Evolutionary conservation across 306 rosid genomes (phyloP).

Genomic region (Parietaria judaica): DNA sequence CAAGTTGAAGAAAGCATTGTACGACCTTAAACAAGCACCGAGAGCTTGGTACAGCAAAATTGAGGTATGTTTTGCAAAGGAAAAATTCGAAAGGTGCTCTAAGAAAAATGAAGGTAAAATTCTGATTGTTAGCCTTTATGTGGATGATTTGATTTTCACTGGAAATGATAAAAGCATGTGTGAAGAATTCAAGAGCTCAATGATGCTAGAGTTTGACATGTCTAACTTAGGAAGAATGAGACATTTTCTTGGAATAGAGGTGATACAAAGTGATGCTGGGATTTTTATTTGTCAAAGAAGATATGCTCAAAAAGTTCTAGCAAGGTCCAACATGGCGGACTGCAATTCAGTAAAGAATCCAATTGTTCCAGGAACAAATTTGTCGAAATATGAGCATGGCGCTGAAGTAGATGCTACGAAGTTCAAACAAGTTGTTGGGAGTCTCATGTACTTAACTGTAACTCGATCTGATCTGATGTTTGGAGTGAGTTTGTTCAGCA

Average conservation of each 20-base stretch:
- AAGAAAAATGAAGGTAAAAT: not conserved
- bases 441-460: conserved; percentile 2
- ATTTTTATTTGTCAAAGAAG: conserved; percentile 7
- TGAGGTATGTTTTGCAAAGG: not conserved
- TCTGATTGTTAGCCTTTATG: not conserved
- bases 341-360: not conserved
- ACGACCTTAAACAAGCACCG: not conserved
- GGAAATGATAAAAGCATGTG: conserved; percentile 1
- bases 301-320: not conserved
- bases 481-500: not conserved
- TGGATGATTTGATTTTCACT: not conserved
- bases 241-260: conserved; percentile 10
- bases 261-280: not conserved
- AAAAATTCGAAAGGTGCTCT: not conserved
- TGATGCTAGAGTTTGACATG: conserved; percentile 11
- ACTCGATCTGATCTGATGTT: conserved; percentile 7
- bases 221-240: conserved; percentile 6
- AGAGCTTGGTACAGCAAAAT: not conserved
- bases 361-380: not conserved
- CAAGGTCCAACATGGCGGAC: not conserved
- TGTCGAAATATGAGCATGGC: not conserved
- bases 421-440: conserved; percentile 6
- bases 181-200: conserved; percentile 1
- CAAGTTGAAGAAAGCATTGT: not conserved
- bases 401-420: not conserved